These are phyloP conservation scores for Kwoniella sp. DNA, from an alignment of 768 basidiomycete genomes.

Conservation along the genomic window DNA sequence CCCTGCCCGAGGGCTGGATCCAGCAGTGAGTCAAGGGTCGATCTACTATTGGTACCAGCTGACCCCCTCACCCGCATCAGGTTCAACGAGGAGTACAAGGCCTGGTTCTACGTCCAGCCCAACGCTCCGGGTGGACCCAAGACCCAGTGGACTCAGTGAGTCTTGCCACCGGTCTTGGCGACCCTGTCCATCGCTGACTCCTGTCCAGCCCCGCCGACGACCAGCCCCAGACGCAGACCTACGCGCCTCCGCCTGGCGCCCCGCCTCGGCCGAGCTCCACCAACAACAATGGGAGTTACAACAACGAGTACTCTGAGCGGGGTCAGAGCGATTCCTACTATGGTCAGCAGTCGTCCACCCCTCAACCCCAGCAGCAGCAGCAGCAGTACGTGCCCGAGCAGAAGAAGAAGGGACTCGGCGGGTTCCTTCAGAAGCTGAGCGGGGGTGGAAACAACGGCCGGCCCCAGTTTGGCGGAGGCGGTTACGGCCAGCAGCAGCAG, in stretches of 20 bases:
- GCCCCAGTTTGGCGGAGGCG: slow-evolving; percentile 12
- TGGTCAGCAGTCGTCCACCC: slow-evolving; percentile 4
- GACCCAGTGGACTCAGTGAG: slow-evolving; percentile 45
- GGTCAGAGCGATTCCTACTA: background rate
- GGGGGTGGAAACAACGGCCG: slow-evolving; percentile 9
- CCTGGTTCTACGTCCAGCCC: slow-evolving; percentile 47
- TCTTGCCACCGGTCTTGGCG: slow-evolving; percentile 1
- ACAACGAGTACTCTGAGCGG: background rate
- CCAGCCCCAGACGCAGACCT: slow-evolving; percentile 8
- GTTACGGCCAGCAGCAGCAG: slow-evolving; percentile 19
- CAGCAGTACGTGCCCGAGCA: slow-evolving; percentile 7
- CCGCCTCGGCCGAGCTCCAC: slow-evolving; percentile 11
- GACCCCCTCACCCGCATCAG: slow-evolving; percentile 1
- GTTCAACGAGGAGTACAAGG: slow-evolving; percentile 40
- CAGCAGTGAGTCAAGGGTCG: slow-evolving; percentile 29
- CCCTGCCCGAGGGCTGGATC: slow-evolving; percentile 42
- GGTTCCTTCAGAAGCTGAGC: slow-evolving; percentile 37
- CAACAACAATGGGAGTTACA: background rate
- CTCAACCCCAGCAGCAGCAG: slow-evolving; percentile 6
- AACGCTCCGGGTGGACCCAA: slow-evolving; percentile 35
- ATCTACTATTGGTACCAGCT: background rate
- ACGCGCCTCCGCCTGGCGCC: slow-evolving; percentile 29
- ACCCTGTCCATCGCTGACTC: background rate
- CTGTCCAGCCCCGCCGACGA: slow-evolving; percentile 38
- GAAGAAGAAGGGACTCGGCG: slow-evolving; percentile 29